Base-by-base conservation (phyloP, 495 filamentous ascomycete species). In the Mycothermus thermophilus region DNA sequence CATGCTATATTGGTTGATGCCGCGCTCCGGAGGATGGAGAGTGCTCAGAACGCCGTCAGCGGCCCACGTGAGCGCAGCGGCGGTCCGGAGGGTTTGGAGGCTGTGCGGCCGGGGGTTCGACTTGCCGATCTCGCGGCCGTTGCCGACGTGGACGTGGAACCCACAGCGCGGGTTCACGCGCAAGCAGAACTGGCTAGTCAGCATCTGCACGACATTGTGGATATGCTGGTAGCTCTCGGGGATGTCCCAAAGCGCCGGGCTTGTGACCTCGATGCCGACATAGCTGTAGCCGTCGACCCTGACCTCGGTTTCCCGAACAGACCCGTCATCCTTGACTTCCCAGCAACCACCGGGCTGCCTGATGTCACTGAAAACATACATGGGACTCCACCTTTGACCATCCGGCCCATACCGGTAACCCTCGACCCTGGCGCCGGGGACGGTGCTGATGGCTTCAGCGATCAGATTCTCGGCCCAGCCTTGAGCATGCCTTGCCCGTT, bases 11-110 rank as follows among this genome's bases (percentile, higher is more conserved):
- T 4, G 4, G 21, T 25, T 44, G 6, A 33, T 2, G 8, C 12
- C 11, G 7, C 46, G 39, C 40, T 50, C 46, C 0, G 39, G 39
- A 3, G 43, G 42, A 18, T 46, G 43, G 7, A 30, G 30, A 15
- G 27, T 19, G 17, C 17, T 22, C 4, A 50, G 16, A 15, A 43
- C 34, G 20, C 23, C 27, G 19, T 50, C 46, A 3, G 40, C 43
- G 0, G 46, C 42, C 46, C 46, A 50, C 5, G 46, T 23, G 5
- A 43, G 24, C 3, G 35, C 41, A 3, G 31, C 41, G 2, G 41
- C 41, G 2, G 35, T 13, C 27, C 32, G 28, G 12, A 38, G 10
- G 16, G 20, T 12, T 8, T 27, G 4, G 9, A 37, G 26, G 1
- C 10, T 7, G 26, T 34, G 31, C 15, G 30, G 33, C 5, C 11